These are phyloP conservation scores for Cutaneotrichosporon dermatis DNA, from an alignment of 1,284 basidiomycete species.

Conservation along the genomic window DNA sequence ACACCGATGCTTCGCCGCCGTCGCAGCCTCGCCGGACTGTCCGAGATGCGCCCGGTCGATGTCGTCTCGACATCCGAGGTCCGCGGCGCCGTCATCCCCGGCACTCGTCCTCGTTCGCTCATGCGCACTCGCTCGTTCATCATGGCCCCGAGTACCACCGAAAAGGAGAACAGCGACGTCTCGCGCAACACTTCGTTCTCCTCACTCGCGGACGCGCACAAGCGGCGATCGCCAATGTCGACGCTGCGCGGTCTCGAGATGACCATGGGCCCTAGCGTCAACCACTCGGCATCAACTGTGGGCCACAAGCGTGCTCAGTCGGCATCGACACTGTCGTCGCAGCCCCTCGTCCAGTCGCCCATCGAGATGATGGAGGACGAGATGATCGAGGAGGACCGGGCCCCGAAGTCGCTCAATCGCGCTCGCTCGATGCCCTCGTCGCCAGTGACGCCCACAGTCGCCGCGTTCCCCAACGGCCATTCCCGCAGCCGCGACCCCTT, in stretches of 20 bases:
- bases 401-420: not conserved
- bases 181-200: slow-evolving; percentile 15
- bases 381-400: not conserved
- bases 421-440: slow-evolving; percentile 3
- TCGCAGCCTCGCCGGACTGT: slow-evolving; percentile 27
- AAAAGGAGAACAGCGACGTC: slow-evolving; percentile 1
- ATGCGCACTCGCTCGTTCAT: slow-evolving; percentile 1
- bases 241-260: slow-evolving; percentile 6
- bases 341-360: not conserved
- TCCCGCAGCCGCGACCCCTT: too few species aligned
- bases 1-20: slow-evolving; percentile 36
- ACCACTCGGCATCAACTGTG: not conserved
- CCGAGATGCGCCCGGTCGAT: slow-evolving; percentile 12
- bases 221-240: not conserved
- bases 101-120: not conserved
- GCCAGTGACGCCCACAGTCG: not conserved
- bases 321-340: not conserved
- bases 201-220: slow-evolving; percentile 5
- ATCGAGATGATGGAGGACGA: not conserved
- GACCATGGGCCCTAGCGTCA: not conserved
- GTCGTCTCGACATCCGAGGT: slow-evolving; percentile 8
- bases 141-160: not conserved
- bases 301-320: slow-evolving; percentile 1
- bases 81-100: slow-evolving; percentile 7
- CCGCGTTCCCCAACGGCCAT: not conserved